Conservation (phyloP, 495 filamentous ascomycete genomes). For the Terfezia claveryi region DNA sequence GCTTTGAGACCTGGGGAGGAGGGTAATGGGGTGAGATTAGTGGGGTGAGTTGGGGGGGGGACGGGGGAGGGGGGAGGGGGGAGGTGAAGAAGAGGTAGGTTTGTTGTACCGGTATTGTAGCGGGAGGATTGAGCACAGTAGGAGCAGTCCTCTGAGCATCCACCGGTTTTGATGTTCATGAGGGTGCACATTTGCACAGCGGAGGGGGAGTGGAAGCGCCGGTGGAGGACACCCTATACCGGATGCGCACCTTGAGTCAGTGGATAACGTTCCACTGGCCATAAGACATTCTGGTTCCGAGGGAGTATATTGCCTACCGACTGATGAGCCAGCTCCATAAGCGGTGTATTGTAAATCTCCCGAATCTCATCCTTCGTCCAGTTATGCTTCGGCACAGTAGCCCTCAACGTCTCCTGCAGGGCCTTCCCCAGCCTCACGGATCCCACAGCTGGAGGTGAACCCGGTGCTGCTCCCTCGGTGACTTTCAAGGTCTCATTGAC, state of each 20-base stretch:
- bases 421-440: no score
- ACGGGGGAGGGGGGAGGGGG: no score
- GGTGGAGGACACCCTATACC: conserved; percentile 29
- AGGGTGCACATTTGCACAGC: conserved; percentile 73
- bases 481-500: no score
- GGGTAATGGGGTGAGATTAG: no score
- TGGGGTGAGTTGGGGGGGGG: no score
- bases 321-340: conserved; percentile 53
- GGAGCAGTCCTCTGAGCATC: conserved; percentile 68
- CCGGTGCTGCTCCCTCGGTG: no score
- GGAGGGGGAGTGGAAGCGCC: conserved; percentile 56
- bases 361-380: conserved; percentile 62
- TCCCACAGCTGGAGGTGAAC: no score
- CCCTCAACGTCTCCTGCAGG: not conserved
- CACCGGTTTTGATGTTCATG: conserved; percentile 90
- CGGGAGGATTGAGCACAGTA: conserved; percentile 75
- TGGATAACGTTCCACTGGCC: conserved; percentile 28
- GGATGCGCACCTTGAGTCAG: no score
- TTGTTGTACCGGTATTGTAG: conserved; percentile 38
- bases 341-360: conserved; percentile 51
- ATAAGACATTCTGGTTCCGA: not conserved
- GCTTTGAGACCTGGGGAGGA: conserved; percentile 30
- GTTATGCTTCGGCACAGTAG: conserved; percentile 31
- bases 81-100: no score
- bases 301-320: conserved; percentile 28